Evolutionary conservation across 2,329 filamentous ascomycete species (phyloP).

Genomic region (Colletotrichum sp.): DNA sequence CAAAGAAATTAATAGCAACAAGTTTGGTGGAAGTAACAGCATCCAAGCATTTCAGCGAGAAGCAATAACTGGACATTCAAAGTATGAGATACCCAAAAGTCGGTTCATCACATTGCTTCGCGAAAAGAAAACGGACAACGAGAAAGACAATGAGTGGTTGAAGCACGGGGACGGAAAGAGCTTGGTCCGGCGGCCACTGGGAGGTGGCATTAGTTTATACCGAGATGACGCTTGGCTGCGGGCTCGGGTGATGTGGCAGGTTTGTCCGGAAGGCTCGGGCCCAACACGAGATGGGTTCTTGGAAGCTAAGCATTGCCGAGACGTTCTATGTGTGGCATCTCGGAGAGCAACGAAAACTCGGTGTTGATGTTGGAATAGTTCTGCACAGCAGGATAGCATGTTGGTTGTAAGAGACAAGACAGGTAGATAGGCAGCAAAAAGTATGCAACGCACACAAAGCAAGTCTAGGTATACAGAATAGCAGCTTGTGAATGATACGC

Average conservation of each 20-base stretch:
- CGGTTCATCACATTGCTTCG: constrained; percentile 18
- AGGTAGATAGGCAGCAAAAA: background rate
- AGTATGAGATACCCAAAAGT: constrained; percentile 21
- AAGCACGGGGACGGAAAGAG: background rate
- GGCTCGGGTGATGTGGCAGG: background rate
- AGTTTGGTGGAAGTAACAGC: background rate
- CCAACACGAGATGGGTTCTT: background rate
- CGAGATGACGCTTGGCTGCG: background rate
- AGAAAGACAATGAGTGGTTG: background rate
- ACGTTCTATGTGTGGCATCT: background rate
- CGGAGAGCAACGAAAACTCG: background rate
- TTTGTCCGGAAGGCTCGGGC: constrained; percentile 12
- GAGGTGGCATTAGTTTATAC: background rate
- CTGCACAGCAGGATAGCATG: constrained; percentile 7
- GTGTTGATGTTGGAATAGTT: background rate
- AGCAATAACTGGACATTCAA: constrained; percentile 11
- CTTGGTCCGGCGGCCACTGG: background rate
- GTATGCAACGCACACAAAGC: background rate
- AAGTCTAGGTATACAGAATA: constrained; percentile 2
- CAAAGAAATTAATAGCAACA: background rate
- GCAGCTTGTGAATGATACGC: constrained; percentile 9
- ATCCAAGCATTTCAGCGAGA: constrained; percentile 10
- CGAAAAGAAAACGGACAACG: constrained; percentile 1
- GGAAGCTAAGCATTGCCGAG: background rate
- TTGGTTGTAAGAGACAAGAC: background rate